Evolutionary conservation across 2,329 filamentous ascomycete species (phyloP).

Genomic region (Phoma sp.): DNA sequence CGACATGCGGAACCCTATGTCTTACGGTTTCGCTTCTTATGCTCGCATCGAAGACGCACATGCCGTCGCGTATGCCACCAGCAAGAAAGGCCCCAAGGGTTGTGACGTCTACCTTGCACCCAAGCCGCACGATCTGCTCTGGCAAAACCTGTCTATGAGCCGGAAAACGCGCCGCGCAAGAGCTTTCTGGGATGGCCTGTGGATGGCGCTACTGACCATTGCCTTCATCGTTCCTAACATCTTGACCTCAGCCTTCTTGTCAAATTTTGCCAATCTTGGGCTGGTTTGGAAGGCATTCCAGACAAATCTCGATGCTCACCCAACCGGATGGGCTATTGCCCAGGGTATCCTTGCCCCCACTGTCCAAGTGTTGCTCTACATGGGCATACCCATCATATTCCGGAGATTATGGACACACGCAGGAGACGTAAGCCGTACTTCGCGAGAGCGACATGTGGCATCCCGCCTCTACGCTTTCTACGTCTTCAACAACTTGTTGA

Average conservation of each 20-base stretch:
- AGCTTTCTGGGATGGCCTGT: constrained; percentile 79
- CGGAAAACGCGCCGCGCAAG: constrained; percentile 72
- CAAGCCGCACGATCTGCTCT: constrained; percentile 88
- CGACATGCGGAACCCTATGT: constrained; percentile 86
- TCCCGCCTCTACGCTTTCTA: constrained; percentile 96
- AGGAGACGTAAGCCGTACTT: constrained; percentile 90
- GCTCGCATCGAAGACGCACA: constrained; percentile 87
- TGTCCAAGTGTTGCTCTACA: constrained; percentile 82
- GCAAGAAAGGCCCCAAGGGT: constrained; percentile 79
- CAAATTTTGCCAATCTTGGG: constrained; percentile 82
- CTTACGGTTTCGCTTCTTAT: constrained; percentile 94
- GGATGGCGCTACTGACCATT: constrained; percentile 80
- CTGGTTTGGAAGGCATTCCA: constrained; percentile 81
- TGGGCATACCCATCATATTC: constrained; percentile 87
- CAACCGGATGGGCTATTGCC: constrained; percentile 78
- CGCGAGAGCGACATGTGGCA: constrained; percentile 87
- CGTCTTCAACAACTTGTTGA: constrained; percentile 92
- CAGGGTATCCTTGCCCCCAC: constrained; percentile 92
- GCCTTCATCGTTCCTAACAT: constrained; percentile 91
- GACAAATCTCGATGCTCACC: constrained; percentile 65
- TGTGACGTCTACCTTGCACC: constrained; percentile 80
- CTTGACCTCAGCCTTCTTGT: constrained; percentile 89
- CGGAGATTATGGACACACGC: constrained; percentile 81
- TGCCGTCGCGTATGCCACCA: constrained; percentile 75
- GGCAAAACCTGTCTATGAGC: constrained; percentile 85